Evolutionary conservation across 164 flowering plant genomes (phyloP).

Genomic region (Vitis labrusca): DNA sequence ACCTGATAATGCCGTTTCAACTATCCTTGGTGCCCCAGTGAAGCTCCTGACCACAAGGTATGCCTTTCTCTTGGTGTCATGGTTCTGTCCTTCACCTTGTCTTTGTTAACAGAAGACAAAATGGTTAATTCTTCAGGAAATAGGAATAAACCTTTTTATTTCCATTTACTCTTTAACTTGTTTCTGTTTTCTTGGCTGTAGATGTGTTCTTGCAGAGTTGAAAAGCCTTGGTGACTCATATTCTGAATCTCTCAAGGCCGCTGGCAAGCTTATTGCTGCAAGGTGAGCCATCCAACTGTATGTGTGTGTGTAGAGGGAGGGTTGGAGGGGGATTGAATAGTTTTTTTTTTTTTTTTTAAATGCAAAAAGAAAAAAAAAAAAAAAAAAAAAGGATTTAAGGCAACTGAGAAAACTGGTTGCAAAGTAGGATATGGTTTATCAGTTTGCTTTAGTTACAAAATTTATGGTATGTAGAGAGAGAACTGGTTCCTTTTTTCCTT

Average conservation of each 20-base stretch:
- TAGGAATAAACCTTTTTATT: no score
- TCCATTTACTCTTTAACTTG: not conserved
- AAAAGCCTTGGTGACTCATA: constrained; percentile 54
- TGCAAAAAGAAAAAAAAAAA: no score
- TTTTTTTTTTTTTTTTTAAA: no score
- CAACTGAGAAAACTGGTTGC: no score
- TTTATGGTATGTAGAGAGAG: no score
- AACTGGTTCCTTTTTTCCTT: not conserved
- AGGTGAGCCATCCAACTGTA: constrained; percentile 38
- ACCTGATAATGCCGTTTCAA: constrained; percentile 45
- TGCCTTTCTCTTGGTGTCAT: not conserved
- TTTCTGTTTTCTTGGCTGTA: constrained; percentile 17
- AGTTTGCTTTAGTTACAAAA: no score
- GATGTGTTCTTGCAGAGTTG: constrained; percentile 74
- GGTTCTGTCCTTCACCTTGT: not conserved
- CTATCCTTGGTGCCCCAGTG: constrained; percentile 48
- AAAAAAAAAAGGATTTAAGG: no score
- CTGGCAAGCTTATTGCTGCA: constrained; percentile 48
- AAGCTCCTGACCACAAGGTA: constrained; percentile 82
- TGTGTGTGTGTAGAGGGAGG: no score
- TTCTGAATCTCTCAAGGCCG: constrained; percentile 49
- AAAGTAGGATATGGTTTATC: no score
- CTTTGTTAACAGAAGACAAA: not conserved
- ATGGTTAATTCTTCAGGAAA: no score
- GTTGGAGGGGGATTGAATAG: no score